Evolutionary conservation across 1,139 yeast genomes (phyloP).

Genomic region (Nematodospora anomalae): DNA sequence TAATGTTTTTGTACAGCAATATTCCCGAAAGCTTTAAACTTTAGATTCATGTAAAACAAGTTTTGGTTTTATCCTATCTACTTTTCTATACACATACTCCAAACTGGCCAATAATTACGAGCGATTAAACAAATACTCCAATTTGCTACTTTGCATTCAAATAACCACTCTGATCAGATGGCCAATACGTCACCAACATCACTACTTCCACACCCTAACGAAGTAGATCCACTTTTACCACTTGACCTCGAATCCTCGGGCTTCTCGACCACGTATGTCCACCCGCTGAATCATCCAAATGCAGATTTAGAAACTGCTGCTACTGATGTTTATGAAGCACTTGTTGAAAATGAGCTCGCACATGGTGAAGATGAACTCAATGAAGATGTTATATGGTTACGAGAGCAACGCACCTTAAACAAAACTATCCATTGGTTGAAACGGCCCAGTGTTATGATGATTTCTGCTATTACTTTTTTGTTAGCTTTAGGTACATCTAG

Average conservation of each 20-base stretch:
- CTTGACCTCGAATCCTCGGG: background rate
- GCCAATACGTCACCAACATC: constrained; percentile 1
- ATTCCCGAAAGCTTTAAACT: too few relatives aligned
- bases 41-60: too few relatives aligned
- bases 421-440: constrained; percentile 35
- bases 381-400: constrained; percentile 40
- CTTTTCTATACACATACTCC: too few relatives aligned
- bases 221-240: constrained; percentile 9
- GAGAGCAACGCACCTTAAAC: constrained; percentile 37
- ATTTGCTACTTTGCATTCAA: too few relatives aligned
- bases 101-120: too few relatives aligned
- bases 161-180: too few relatives aligned
- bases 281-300: constrained; percentile 2
- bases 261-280: background rate
- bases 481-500: constrained; percentile 30
- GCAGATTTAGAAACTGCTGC: constrained; percentile 25
- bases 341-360: constrained; percentile 25
- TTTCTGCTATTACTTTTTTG: constrained; percentile 28
- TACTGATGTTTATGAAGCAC: constrained; percentile 32
- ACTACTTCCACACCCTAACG: too few relatives aligned
- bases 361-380: constrained; percentile 29
- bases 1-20: too few relatives aligned
- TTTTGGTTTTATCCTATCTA: too few relatives aligned
- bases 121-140: too few relatives aligned
- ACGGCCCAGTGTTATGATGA: constrained; percentile 36